Conservation (phyloP, 345 rosid species). For the Bruguiera sexangula region DNA sequence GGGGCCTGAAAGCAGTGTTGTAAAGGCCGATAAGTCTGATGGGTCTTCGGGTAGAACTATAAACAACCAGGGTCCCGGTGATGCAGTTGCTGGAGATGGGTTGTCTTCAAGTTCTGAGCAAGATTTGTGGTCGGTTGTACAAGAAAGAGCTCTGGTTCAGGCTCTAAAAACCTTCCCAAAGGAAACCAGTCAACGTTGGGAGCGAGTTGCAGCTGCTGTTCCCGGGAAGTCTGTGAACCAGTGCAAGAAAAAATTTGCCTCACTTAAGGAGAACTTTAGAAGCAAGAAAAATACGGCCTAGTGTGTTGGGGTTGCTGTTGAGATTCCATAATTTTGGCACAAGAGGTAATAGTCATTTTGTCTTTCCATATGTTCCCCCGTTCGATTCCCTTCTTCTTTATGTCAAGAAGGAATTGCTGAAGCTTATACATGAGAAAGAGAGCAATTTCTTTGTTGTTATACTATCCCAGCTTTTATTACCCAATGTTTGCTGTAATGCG, state of each 20-base stretch:
- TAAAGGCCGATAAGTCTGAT: slow-evolving; percentile 23
- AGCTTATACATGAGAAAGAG: background rate
- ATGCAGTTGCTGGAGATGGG: slow-evolving; percentile 31
- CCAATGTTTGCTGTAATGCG: background rate
- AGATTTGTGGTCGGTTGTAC: slow-evolving; percentile 89
- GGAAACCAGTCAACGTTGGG: slow-evolving; percentile 91
- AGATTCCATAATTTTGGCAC: background rate
- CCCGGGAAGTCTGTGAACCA: slow-evolving; percentile 90
- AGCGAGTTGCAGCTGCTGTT: slow-evolving; percentile 93
- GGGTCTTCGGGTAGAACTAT: slow-evolving; percentile 37
- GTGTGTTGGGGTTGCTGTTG: slow-evolving; percentile 8
- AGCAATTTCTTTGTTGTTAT: background rate
- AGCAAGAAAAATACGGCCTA: slow-evolving; percentile 60
- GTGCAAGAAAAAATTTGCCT: slow-evolving; percentile 88
- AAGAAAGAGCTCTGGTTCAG: slow-evolving; percentile 90
- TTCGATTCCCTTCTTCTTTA: background rate
- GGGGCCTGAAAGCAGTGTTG: slow-evolving; percentile 24
- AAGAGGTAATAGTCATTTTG: background rate
- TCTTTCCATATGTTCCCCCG: background rate
- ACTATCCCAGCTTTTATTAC: background rate
- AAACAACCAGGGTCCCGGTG: slow-evolving; percentile 38
- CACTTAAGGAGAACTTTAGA: slow-evolving; percentile 76
- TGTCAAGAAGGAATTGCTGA: background rate
- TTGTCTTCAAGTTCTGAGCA: slow-evolving; percentile 55
- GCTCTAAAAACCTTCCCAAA: slow-evolving; percentile 96